Base-by-base conservation (phyloP, 331 rosid genomes). In the Pyracantha coccinea region DNA sequence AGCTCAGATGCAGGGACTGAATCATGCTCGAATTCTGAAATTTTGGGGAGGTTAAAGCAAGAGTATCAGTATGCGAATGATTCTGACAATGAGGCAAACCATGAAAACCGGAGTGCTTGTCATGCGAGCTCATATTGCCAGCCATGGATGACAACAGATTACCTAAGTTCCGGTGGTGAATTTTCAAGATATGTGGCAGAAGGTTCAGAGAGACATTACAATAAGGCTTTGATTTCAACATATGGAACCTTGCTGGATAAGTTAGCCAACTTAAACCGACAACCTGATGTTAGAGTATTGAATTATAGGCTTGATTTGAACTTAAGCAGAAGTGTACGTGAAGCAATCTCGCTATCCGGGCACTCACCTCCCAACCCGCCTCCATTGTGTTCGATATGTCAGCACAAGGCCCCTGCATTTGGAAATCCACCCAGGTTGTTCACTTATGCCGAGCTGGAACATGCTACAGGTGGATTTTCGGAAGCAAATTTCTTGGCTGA, bases 391-490 rank as follows among this genome's bases (percentile, higher is more conserved):
- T 92, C 99, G 11, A 80, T 92, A 75, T 94, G 99, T 82, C 97
- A 89, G 89, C 99, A 94, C 92, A 94, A 90, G 84, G 89, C 91
- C 38, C 99, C 99, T 47, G 87, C 67, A 47, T 94, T 94, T 69
- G 99, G 99, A 61, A 92, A 86, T 73, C 97, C 99, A 81, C 99
- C 99, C 8, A 84, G 84, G 79, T 94, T 96, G 99, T 94, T 94
- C 86, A 87, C 92, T 33, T 94, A 77, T 80, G 83, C 86, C 0
- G 97, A 94, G 78, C 86, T 94, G 65, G 96, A 92, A 70, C 81
- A 86, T 41, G 99, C 99, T 78, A 94, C 99, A 0, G 80, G 90
- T 67, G 93, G 97, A 17, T 94, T 94, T 87, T 90, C 99, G 1
- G 88, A 74, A 69, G 87, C 77, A 33, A 94, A 94, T 81, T 92